Evolutionary conservation across 2,329 filamentous ascomycete species (phyloP), one percentile per base, ranked within the genome.

Genomic region (Tetracladium maxilliforme): DNA sequence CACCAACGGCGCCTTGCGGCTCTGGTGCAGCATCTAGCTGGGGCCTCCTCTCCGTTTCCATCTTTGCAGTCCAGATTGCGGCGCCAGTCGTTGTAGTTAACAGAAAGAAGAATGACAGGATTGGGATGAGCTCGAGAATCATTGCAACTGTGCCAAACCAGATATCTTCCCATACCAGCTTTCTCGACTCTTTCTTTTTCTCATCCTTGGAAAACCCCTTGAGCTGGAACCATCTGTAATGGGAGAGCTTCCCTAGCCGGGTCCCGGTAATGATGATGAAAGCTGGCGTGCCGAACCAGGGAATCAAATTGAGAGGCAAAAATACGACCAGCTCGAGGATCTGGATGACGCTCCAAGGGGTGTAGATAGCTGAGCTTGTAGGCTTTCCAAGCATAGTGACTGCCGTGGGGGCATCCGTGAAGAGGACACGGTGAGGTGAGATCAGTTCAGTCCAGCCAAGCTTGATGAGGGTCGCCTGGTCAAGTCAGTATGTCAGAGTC

Each of bases 81-180:
- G 81, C 76, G 3, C 87, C 90, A 12, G 73, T 70, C 2, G 86
- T 78, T 4, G 80, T 84, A 0, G 87, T 94, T 36, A 98, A 54
- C 19, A 95, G 61, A 47, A 95, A 94, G 44, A 95, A 73, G 63
- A 98, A 92, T n/a, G 80, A 92, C 24, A 94, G 51, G 9, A 87
- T 64, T 2, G 90, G 90, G 7, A 94, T 63, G n/a, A 95, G 64
- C 52, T 94, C 82, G 15, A 95, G 52, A 6, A 83, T 48, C 55
- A 94, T 70, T 24, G 84, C 81, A 4, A 90, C 63, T 1, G 79
- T 82, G 10, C 90, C 90, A 43, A 95, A 94, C 43, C 82, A 92
- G 10, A 83, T 75, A 45, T 94, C 95, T 30, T 90, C 80, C 68
- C 81, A 80, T 33, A 69, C 60, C 26, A 77, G 64, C 21, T 58